phyloP scores from a whole-genome alignment of 441 rosid species.

The Erodium trifolium region DNA sequence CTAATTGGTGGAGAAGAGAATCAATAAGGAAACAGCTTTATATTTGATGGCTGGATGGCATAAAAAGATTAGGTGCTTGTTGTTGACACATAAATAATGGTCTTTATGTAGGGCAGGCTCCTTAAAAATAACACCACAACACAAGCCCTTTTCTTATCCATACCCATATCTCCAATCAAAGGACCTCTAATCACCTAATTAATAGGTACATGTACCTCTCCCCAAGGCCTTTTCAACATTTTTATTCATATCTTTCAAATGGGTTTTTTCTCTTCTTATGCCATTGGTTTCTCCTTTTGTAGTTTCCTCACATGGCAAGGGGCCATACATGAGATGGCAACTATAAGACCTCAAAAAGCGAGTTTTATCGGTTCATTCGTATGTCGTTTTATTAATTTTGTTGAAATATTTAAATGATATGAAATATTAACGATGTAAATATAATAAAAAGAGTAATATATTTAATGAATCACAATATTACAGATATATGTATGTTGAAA shows the following conservation, averaged over 20 bases:
- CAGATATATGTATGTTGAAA: too few relatives aligned
- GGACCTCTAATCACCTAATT: slow-evolving; percentile 4
- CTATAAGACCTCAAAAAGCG: not conserved
- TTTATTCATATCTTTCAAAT: not conserved
- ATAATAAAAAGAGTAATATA: too few relatives aligned
- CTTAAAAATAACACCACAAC: not conserved
- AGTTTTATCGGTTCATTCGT: not conserved
- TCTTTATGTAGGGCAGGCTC: not conserved
- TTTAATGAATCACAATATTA: too few relatives aligned
- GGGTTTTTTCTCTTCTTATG: slow-evolving; percentile 1
- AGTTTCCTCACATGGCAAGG: not conserved
- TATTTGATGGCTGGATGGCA: not conserved
- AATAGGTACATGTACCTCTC: slow-evolving; percentile 3
- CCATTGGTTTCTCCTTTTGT: not conserved
- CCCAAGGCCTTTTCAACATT: not conserved
- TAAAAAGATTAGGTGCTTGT: not conserved
- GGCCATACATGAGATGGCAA: slow-evolving; percentile 4
- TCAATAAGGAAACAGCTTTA: not conserved
- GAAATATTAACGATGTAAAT: too few relatives aligned
- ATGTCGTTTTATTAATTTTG: not conserved
- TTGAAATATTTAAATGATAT: not conserved
- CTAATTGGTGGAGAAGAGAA: slow-evolving; percentile 3
- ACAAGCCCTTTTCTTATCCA: not conserved
- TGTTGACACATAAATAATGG: not conserved
- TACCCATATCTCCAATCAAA: not conserved